Percentiles rank a stretch among this genome's conserved stretches.
phyloP scores from a whole-genome alignment of 208 protist genomes.

The Acanthamoeba rhysodes region DNA sequence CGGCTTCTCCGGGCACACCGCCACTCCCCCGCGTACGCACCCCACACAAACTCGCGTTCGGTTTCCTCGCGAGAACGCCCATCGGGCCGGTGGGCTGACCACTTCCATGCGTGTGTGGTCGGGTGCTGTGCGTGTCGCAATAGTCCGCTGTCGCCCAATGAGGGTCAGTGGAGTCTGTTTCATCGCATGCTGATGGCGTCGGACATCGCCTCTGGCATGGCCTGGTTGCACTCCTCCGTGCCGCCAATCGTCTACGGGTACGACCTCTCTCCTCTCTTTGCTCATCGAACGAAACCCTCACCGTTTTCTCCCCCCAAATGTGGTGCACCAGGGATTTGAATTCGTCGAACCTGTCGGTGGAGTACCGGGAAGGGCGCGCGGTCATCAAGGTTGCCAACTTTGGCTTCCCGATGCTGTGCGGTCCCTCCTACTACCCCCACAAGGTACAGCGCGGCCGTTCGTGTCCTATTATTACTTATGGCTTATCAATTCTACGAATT shows the following conservation, averaged over 20 bases:
- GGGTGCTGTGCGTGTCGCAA: neutral
- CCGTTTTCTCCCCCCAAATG: neutral
- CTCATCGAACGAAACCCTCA: neutral
- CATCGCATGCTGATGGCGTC: slow-evolving; percentile 60
- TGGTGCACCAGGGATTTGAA: neutral
- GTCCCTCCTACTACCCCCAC: slow-evolving; percentile 15
- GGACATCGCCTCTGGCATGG: slow-evolving; percentile 43
- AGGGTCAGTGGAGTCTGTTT: slow-evolving; percentile 58
- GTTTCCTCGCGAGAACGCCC: neutral
- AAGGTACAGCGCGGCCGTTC: neutral
- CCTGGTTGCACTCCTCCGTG: slow-evolving; percentile 55
- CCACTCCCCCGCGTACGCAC: neutral
- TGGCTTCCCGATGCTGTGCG: slow-evolving; percentile 64
- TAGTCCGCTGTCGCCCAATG: neutral
- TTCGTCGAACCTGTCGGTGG: slow-evolving; percentile 48
- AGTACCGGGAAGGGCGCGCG: slow-evolving; percentile 29
- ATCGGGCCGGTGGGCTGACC: no score
- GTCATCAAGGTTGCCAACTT: slow-evolving; percentile 68
- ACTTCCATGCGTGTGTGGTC: no score
- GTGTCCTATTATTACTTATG: no score
- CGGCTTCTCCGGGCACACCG: slow-evolving; percentile 30
- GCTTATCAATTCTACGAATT: neutral
- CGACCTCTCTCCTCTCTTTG: neutral
- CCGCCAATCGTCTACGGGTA: slow-evolving; percentile 63
- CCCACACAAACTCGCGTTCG: neutral